A percentile compares a stretch with the other conserved stretches of the same genome.
phyloP scores from a whole-genome alignment of 2,329 filamentous ascomycete genomes.

The Sclerotinia sclerotiorum region DNA sequence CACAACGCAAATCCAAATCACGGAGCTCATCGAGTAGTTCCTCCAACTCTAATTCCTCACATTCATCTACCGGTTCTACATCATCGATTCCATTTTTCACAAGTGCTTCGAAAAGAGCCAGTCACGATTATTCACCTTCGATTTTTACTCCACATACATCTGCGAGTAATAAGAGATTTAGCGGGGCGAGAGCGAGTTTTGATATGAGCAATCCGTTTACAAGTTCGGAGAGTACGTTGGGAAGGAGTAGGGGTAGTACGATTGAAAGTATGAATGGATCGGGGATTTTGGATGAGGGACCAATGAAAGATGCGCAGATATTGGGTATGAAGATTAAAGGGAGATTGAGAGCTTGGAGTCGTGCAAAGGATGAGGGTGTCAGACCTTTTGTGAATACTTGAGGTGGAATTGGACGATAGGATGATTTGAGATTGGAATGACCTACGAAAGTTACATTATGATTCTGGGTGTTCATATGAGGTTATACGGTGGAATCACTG shows the following conservation, averaged over 20 bases:
- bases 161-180: background rate
- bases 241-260: constrained; percentile 2
- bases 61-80: background rate
- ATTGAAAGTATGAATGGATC: background rate
- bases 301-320: background rate
- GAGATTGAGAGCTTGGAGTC: constrained; percentile 21
- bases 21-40: constrained; percentile 9
- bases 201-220: background rate
- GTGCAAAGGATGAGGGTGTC: background rate
- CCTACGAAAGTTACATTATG: constrained; percentile 2
- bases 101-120: background rate
- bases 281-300: background rate
- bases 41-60: constrained; percentile 7
- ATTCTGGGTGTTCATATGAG: background rate
- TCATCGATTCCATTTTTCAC: constrained; percentile 4
- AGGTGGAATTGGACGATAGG: background rate
- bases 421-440: background rate
- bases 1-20: constrained; percentile 14
- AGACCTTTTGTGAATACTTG: constrained; percentile 6
- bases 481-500: background rate
- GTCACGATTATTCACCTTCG: background rate
- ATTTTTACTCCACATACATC: background rate
- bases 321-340: constrained; percentile 21
- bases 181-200: background rate
- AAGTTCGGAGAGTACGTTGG: background rate